These are phyloP conservation scores for Davidsoniella virescens DNA, from an alignment of 2,329 filamentous ascomycete genomes.

Conservation along the genomic window DNA sequence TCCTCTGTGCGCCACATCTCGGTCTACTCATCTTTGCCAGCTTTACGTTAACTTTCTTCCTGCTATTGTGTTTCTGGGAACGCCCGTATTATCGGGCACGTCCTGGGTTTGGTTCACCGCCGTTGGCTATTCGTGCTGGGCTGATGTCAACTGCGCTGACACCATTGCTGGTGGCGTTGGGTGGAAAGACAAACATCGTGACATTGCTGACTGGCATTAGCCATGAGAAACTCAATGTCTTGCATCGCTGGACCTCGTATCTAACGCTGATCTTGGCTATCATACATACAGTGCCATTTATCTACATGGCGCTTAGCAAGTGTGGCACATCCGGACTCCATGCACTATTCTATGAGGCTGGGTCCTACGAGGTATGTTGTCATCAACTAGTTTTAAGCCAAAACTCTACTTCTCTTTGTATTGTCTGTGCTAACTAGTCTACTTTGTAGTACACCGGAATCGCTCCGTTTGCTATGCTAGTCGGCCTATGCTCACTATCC, in stretches of 20 bases:
- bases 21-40: not conserved
- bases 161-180: not conserved
- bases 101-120: not conserved
- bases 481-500: not conserved
- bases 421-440: too few species aligned
- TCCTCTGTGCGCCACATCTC: not conserved
- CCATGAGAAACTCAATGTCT: slow-evolving; percentile 48
- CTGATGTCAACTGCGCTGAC: not conserved
- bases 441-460: not conserved
- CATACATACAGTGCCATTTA: slow-evolving; percentile 47
- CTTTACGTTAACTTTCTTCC: not conserved
- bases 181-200: slow-evolving; percentile 40
- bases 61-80: not conserved
- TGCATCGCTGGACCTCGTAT: slow-evolving; percentile 50
- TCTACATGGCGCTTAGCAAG: slow-evolving; percentile 31
- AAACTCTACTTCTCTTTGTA: too few species aligned
- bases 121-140: not conserved
- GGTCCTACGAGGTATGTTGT: not conserved
- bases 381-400: too few species aligned
- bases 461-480: not conserved
- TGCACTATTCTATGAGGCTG: not conserved
- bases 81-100: not conserved
- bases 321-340: not conserved
- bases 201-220: slow-evolving; percentile 48
- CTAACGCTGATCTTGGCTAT: slow-evolving; percentile 42